Conservation (phyloP, 192 early-diverging fungal species). For the Ambispora gerdemannii region DNA sequence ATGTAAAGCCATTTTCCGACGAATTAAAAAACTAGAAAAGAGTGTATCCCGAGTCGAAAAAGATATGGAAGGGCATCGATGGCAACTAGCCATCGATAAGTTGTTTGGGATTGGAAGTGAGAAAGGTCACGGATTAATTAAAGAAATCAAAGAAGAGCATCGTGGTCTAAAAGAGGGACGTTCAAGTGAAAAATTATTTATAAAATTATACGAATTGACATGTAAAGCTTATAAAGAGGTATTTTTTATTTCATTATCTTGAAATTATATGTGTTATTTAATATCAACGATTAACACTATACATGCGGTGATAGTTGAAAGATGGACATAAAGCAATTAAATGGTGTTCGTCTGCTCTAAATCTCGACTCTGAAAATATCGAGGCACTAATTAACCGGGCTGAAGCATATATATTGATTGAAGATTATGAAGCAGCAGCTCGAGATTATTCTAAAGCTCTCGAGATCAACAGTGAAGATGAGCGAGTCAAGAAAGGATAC, state of each 20-base stretch:
- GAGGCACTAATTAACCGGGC: slow-evolving; percentile 73
- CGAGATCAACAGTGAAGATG: slow-evolving; percentile 52
- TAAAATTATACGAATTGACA: slow-evolving; percentile 52
- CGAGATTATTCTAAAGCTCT: slow-evolving; percentile 69
- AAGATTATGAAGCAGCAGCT: slow-evolving; percentile 78
- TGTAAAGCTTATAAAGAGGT: slow-evolving; percentile 61
- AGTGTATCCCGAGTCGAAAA: slow-evolving; percentile 57
- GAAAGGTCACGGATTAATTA: slow-evolving; percentile 33
- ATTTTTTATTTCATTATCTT: too few relatives aligned
- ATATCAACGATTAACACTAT: slow-evolving; percentile 4
- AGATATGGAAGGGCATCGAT: slow-evolving; percentile 56
- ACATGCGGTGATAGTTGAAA: too few relatives aligned
- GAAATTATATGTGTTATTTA: too few relatives aligned
- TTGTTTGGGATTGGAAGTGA: slow-evolving; percentile 44
- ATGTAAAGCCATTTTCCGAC: slow-evolving; percentile 75
- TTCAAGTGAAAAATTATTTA: slow-evolving; percentile 37
- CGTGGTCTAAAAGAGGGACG: slow-evolving; percentile 37
- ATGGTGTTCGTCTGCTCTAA: slow-evolving; percentile 70
- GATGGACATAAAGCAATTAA: slow-evolving; percentile 45
- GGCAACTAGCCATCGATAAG: slow-evolving; percentile 53
- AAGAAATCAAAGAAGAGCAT: slow-evolving; percentile 36
- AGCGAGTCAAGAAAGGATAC: slow-evolving; percentile 57
- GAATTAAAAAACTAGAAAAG: slow-evolving; percentile 75
- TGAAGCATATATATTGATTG: slow-evolving; percentile 62
- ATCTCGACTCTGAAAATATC: slow-evolving; percentile 64